Evolutionary conservation across 2,329 filamentous ascomycete species (phyloP), one percentile per base, ranked within the genome.

Genomic region (Aspergillus amoenus): DNA sequence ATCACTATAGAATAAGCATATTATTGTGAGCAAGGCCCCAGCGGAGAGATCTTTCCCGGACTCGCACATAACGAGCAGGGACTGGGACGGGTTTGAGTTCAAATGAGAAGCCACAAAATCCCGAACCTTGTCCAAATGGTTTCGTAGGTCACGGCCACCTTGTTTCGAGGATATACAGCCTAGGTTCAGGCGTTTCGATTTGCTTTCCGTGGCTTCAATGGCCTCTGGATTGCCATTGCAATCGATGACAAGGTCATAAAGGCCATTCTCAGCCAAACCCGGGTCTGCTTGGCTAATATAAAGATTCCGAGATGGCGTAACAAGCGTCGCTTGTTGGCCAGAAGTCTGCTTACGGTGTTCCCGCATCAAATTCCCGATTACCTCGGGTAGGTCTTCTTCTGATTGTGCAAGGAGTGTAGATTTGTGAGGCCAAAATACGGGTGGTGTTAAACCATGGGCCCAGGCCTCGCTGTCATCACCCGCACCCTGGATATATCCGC

Each of bases 401-500:
- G 82, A 68, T 0, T 87, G 82, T 0, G 72, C 72, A 18, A 95
- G 77, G 11, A 97, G 77, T 5, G 69, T 40, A 0, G 83, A 77
- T 42, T 77, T 78, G 64, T 96, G 80, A 2, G 73, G 74, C 94
- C 94, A 99, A 75, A 96, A 99, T 0, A 93, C 61, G 0, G 78
- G 71, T 0, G 93, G 85, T 0, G 90, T 94, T 15, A 97, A 82
- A 0, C 91, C 91, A 52, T 84, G 78, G 1, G 92, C 88, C 94
- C 94, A 99, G 64, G 90, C 91, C 78, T 99, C 94, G 12, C 89
- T 91, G 71, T 99, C 94, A 73, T 99, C 94, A 2, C 89, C 94
- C 0, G 93, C 93, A 50, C 94, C 94, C 75, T 97, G 94, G 58
- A 99, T 88, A 69, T 99, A 99, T 5, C 87, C 87, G 3, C 83